Percentiles rank a stretch among this genome's conserved stretches.
Conservation (phyloP, 1,284 basidiomycete species). For the Fomitiporia mediterranea region DNA sequence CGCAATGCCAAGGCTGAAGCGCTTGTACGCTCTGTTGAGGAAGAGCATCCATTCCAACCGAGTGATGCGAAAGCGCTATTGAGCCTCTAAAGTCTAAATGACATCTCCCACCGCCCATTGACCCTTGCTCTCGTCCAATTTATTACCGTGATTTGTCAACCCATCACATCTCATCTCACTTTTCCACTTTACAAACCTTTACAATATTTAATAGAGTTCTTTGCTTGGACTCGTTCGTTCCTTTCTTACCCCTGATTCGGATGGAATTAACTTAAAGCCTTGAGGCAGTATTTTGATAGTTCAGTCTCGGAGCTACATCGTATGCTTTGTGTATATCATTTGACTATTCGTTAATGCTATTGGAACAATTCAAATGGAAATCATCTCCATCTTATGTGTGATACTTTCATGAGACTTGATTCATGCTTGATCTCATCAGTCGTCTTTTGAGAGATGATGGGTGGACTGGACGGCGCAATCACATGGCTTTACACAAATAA, state of each 20-base stretch:
- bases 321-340: background rate
- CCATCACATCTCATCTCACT: background rate
- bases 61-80: slow-evolving; percentile 10
- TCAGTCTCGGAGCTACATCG: background rate
- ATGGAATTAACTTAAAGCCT: slow-evolving; percentile 4
- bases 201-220: background rate
- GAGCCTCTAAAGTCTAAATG: slow-evolving; percentile 4
- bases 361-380: background rate
- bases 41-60: slow-evolving; percentile 14
- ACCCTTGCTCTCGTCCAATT: background rate
- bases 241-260: background rate
- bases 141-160: background rate
- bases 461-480: too few relatives aligned
- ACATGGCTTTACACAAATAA: too few relatives aligned
- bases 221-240: background rate
- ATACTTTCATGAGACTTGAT: too few relatives aligned
- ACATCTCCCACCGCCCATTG: background rate
- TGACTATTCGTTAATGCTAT: background rate
- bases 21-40: slow-evolving; percentile 17
- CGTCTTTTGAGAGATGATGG: too few relatives aligned
- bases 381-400: background rate
- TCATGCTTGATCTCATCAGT: too few relatives aligned
- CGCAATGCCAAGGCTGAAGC: slow-evolving; percentile 14
- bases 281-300: background rate
- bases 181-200: background rate